These are phyloP conservation scores for Alternaria panax DNA, from an alignment of 2,329 filamentous ascomycete species.

Conservation along the genomic window DNA sequence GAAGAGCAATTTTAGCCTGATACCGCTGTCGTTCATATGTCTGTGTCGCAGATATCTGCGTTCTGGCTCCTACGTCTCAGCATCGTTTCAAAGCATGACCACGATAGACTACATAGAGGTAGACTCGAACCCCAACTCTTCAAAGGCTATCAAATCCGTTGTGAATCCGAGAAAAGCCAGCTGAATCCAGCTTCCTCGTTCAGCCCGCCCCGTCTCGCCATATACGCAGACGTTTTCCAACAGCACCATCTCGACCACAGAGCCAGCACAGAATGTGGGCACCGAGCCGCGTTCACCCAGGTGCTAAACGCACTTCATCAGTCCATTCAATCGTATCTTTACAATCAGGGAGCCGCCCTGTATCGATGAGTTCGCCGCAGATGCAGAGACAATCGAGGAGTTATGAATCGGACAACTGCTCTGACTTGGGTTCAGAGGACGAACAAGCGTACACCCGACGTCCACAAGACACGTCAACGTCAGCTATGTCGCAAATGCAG, in stretches of 20 bases:
- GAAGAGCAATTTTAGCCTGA: conserved; percentile 5
- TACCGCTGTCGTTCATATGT: conserved; percentile 24
- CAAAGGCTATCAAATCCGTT: not conserved
- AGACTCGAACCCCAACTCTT: not conserved
- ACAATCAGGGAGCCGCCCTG: conserved; percentile 22
- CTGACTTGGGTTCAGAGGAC: conserved; percentile 40
- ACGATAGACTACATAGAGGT: conserved; percentile 16
- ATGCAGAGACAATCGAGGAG: conserved; percentile 28
- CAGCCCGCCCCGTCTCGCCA: not conserved
- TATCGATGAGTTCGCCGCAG: conserved; percentile 28
- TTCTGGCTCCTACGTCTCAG: conserved; percentile 41
- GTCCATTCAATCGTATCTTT: conserved; percentile 43
- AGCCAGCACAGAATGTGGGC: conserved; percentile 42
- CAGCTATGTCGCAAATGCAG: conserved; percentile 39
- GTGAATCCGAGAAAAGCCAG: not conserved
- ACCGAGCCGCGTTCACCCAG: conserved; percentile 34
- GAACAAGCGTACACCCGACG: conserved; percentile 23
- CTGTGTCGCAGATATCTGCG: conserved; percentile 31
- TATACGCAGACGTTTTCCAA: not conserved
- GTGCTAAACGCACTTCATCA: conserved; percentile 39
- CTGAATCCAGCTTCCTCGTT: conserved; percentile 5
- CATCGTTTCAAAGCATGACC: conserved; percentile 38
- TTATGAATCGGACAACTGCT: conserved; percentile 46
- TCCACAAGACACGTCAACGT: conserved; percentile 28
- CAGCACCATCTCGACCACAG: not conserved